Conservation (phyloP, 2,329 filamentous ascomycete species). For the Penicillium paneum region DNA sequence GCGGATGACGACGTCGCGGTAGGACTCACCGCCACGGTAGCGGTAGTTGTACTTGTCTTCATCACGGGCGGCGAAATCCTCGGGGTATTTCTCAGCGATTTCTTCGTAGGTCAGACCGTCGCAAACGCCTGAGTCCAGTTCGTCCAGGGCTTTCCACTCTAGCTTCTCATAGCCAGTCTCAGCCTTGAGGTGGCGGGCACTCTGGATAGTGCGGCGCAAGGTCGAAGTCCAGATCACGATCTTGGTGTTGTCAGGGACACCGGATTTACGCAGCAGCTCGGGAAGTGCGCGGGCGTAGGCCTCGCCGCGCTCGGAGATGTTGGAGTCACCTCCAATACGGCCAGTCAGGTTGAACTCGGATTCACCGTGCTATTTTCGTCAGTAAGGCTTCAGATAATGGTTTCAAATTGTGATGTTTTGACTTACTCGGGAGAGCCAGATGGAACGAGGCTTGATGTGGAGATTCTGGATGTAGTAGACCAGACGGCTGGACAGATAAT, state of each 20-base stretch:
- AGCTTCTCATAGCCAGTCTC: constrained; percentile 78
- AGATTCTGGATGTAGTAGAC: constrained; percentile 99
- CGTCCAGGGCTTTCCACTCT: constrained; percentile 97
- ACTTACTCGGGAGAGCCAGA: constrained; percentile 89
- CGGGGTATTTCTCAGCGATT: constrained; percentile 85
- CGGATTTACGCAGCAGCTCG: constrained; percentile 77
- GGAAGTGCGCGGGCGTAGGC: constrained; percentile 83
- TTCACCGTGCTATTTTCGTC: constrained; percentile 72
- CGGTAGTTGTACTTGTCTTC: constrained; percentile 99
- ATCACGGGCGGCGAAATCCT: constrained; percentile 92
- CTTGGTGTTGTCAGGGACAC: constrained; percentile 65
- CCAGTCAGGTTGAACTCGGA: constrained; percentile 88
- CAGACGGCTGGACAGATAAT: constrained; percentile 92
- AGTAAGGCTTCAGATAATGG: constrained; percentile 6
- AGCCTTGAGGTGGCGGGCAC: constrained; percentile 73
- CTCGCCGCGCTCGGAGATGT: constrained; percentile 80
- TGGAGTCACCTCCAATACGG: constrained; percentile 87
- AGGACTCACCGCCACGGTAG: constrained; percentile 91
- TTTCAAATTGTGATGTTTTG: not conserved
- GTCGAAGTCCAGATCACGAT: constrained; percentile 75
- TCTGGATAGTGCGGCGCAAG: constrained; percentile 82
- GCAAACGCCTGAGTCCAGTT: constrained; percentile 93
- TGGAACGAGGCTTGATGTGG: constrained; percentile 92
- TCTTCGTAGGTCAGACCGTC: constrained; percentile 95
- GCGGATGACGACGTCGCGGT: constrained; percentile 95